phyloP scores from a whole-genome alignment of 371 early-diverging fungal species.

The Apophysomyces variabilis region DNA sequence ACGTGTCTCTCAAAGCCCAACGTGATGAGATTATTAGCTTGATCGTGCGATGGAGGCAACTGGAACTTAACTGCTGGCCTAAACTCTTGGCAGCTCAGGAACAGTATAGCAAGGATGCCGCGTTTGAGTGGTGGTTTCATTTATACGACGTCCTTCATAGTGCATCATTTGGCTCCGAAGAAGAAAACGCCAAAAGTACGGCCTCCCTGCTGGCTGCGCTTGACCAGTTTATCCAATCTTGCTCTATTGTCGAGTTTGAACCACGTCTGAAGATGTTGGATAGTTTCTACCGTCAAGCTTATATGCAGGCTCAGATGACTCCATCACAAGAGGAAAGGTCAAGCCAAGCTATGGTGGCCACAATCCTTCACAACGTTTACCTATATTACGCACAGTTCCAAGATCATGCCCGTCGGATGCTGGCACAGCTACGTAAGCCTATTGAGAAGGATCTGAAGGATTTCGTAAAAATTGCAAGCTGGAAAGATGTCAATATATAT shows the following conservation, averaged over 20 bases:
- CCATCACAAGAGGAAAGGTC: slow-evolving; percentile 25
- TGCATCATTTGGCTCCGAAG: slow-evolving; percentile 38
- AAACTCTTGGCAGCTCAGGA: slow-evolving; percentile 85
- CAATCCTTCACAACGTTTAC: slow-evolving; percentile 62
- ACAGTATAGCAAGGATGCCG: slow-evolving; percentile 62
- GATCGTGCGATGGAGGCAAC: slow-evolving; percentile 91
- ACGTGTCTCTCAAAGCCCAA: slow-evolving; percentile 75
- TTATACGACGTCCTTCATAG: slow-evolving; percentile 65
- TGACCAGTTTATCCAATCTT: slow-evolving; percentile 83
- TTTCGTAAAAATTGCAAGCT: slow-evolving; percentile 93
- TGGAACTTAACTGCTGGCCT: slow-evolving; percentile 93
- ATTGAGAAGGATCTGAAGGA: slow-evolving; percentile 90
- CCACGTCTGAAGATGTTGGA: slow-evolving; percentile 78
- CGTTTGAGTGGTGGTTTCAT: slow-evolving; percentile 90
- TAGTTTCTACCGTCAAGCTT: slow-evolving; percentile 71
- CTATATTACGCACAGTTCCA: slow-evolving; percentile 84
- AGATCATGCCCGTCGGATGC: slow-evolving; percentile 53
- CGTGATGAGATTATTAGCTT: slow-evolving; percentile 75
- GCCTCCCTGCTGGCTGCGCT: slow-evolving; percentile 61
- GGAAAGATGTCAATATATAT: slow-evolving; percentile 97
- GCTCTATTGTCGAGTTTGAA: slow-evolving; percentile 83
- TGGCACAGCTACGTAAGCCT: slow-evolving; percentile 69
- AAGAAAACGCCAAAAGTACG: slow-evolving; percentile 30
- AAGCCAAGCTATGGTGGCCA: slow-evolving; percentile 34
- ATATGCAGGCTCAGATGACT: slow-evolving; percentile 41